A percentile compares a stretch with the other conserved stretches of the same genome.
Conservation (phyloP, 345 rosid species). For the Balakata baccata region DNA sequence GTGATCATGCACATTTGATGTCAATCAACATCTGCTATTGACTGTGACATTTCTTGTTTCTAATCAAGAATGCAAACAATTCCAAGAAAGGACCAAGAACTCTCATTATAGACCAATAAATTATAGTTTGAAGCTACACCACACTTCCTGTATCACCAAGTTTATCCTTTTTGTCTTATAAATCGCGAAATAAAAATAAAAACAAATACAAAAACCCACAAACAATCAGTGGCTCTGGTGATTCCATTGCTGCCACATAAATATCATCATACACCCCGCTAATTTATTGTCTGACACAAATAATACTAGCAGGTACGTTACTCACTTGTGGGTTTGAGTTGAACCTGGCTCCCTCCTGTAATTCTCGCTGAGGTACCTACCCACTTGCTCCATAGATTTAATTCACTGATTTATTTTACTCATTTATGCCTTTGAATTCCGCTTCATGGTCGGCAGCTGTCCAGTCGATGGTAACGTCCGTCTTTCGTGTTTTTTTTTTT, state of each 20-base stretch:
- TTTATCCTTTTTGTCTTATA: constrained; percentile 37
- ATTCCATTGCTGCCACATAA: constrained; percentile 22
- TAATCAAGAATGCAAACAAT: not conserved
- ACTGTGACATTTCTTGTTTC: not conserved
- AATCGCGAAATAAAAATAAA: not conserved
- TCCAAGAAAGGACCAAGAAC: not conserved
- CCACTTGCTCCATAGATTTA: not conserved
- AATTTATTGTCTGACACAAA: not conserved
- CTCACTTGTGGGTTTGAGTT: not conserved
- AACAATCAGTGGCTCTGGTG: constrained; percentile 51
- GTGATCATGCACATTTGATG: not conserved
- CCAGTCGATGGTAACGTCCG: not conserved
- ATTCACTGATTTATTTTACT: not conserved
- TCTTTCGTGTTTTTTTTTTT: not conserved
- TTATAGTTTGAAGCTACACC: constrained; percentile 44
- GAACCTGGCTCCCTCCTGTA: not conserved
- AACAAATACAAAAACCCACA: too few relatives aligned
- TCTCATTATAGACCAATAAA: constrained; percentile 23
- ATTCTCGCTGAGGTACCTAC: not conserved
- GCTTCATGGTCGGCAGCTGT: not conserved
- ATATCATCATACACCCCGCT: not conserved
- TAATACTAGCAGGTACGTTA: not conserved
- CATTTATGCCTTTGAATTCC: not conserved
- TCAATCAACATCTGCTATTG: not conserved
- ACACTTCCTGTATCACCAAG: constrained; percentile 32